phyloP scores from a whole-genome alignment of 495 filamentous ascomycete species.

The Patellaria atrata region DNA sequence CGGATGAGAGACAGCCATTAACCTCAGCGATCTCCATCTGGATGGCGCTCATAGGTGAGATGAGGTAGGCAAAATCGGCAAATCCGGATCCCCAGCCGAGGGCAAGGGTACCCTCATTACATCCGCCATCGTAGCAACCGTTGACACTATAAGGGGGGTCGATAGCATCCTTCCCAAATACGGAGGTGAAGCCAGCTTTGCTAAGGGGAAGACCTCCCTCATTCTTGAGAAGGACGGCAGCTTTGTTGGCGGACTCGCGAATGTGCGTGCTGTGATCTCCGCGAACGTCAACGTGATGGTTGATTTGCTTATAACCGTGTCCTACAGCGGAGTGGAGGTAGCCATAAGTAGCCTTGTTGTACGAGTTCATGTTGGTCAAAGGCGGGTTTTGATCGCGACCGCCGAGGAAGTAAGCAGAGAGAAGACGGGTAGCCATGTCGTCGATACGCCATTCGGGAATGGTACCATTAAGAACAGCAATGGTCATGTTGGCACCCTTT shows the following conservation, averaged over 20 bases:
- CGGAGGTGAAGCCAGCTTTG: constrained; percentile 36
- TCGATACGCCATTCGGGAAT: constrained; percentile 17
- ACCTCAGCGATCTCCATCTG: constrained; percentile 50
- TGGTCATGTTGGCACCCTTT: constrained; percentile 23
- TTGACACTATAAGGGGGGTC: no score
- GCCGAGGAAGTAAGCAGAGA: constrained; percentile 25
- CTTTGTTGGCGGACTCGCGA: constrained; percentile 41
- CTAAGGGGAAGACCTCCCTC: constrained; percentile 39
- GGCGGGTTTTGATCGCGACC: constrained; percentile 17
- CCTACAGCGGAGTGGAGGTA: constrained; percentile 30
- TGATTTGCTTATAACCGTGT: constrained; percentile 41
- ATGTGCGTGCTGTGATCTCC: constrained; percentile 35
- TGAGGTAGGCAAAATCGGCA: constrained; percentile 74
- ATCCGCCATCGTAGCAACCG: constrained; percentile 64
- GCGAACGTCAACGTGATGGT: constrained; percentile 32
- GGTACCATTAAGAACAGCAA: constrained; percentile 21
- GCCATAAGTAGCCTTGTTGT: constrained; percentile 4
- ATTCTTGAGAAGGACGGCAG: constrained; percentile 51
- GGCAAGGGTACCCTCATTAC: constrained; percentile 67
- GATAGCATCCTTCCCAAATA: constrained; percentile 51
- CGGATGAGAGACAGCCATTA: constrained; percentile 49
- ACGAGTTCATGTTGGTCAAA: constrained; percentile 16
- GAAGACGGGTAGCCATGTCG: constrained; percentile 25
- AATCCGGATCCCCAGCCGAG: constrained; percentile 89
- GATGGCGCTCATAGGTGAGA: constrained; percentile 72